Percentiles rank a stretch among this genome's conserved stretches.
phyloP scores from a whole-genome alignment of 108 stramenopile genomes.

The Cyclotella choctawhatcheeana region DNA sequence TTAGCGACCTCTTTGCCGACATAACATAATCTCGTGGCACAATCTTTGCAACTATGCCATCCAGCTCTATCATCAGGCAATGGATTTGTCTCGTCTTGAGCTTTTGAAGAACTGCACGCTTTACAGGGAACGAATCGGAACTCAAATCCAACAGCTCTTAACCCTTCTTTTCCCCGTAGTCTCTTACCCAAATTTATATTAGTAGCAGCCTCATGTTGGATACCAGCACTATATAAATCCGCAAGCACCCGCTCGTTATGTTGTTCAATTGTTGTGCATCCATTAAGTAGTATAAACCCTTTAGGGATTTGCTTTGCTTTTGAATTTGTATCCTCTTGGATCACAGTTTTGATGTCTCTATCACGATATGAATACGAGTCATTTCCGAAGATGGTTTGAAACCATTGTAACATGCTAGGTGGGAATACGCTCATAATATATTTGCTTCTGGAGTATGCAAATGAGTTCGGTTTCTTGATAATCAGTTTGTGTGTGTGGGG shows the following conservation, averaged over 20 bases:
- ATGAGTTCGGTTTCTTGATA: no score
- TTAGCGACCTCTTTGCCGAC: slow-evolving; percentile 22
- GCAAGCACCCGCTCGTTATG: slow-evolving; percentile 9
- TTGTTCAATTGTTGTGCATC: slow-evolving; percentile 30
- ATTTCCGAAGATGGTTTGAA: no score
- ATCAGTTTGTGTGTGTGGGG: no score
- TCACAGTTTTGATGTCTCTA: no score
- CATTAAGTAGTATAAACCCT: slow-evolving; percentile 14
- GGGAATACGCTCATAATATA: no score
- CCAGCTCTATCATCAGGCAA: slow-evolving; percentile 3
- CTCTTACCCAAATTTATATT: background rate
- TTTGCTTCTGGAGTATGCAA: no score
- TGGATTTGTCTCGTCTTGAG: background rate
- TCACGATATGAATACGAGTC: no score
- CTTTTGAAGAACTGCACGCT: slow-evolving; percentile 9
- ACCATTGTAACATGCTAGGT: no score
- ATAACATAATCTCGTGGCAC: slow-evolving; percentile 67
- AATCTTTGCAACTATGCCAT: slow-evolving; percentile 29
- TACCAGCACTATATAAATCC: background rate
- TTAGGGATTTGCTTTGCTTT: slow-evolving; percentile 22
- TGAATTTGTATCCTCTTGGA: no score
- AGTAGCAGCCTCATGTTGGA: background rate
- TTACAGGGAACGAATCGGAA: slow-evolving; percentile 58
- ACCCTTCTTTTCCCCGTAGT: slow-evolving; percentile 56
- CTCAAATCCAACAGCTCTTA: slow-evolving; percentile 65